These are phyloP conservation scores for Gracilariopsis chorda DNA, from an alignment of 23 red algal genomes.

Conservation along the genomic window DNA sequence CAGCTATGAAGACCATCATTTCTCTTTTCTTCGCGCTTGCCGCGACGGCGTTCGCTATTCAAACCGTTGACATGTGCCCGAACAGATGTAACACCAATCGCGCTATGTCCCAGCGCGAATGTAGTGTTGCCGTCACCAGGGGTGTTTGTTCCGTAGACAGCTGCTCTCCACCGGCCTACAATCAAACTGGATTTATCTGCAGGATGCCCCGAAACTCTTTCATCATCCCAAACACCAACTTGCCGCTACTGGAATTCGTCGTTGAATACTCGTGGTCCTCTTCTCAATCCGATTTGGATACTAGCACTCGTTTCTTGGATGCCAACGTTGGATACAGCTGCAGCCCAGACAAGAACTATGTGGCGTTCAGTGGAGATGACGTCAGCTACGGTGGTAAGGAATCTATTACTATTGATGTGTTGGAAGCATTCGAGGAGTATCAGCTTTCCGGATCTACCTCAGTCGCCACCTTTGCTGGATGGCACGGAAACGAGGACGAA, in stretches of 20 bases:
- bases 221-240: background rate
- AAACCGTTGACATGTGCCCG: background rate
- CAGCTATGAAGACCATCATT: too few species aligned
- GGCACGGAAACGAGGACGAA: background rate
- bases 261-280: background rate
- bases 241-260: background rate
- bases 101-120: background rate
- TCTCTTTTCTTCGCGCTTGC: background rate
- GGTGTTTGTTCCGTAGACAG: background rate
- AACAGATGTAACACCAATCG: background rate
- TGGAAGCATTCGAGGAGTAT: background rate
- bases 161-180: background rate
- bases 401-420: background rate
- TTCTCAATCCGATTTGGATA: constrained; percentile 9
- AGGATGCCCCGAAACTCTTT: background rate
- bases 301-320: constrained; percentile 3
- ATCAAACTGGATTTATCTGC: background rate
- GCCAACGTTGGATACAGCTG: constrained; percentile 18
- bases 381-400: background rate
- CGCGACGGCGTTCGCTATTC: background rate
- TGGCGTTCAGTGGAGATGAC: constrained; percentile 9
- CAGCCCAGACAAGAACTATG: background rate
- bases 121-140: background rate
- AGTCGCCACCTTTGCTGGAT: background rate
- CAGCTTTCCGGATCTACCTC: background rate